phyloP scores from a whole-genome alignment of 2,329 filamentous ascomycete genomes.

The Fulvia fulva region DNA sequence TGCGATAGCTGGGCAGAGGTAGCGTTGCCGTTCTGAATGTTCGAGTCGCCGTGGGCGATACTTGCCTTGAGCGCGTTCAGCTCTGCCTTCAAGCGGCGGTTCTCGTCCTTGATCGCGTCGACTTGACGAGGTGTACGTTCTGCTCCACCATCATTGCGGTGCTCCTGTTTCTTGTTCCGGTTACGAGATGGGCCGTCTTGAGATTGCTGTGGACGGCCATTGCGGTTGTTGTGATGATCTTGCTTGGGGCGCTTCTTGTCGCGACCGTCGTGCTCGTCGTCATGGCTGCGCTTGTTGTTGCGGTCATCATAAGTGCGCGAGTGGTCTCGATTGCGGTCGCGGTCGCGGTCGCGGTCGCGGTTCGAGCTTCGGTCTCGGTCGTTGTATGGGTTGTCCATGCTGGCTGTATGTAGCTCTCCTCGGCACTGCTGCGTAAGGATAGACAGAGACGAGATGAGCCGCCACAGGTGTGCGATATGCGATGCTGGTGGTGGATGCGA shows the following conservation, averaged over 20 bases:
- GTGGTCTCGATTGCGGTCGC: not conserved
- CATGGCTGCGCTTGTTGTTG: not conserved
- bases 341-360: constrained; percentile 3
- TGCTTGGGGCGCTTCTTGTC: not conserved
- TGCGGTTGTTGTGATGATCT: not conserved
- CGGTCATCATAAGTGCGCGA: not conserved
- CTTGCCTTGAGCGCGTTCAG: not conserved
- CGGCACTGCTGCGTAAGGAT: constrained; percentile 23
- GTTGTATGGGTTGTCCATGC: constrained; percentile 18
- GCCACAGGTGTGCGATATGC: not conserved
- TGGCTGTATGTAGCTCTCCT: constrained; percentile 26
- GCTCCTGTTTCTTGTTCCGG: not conserved
- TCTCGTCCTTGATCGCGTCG: not conserved
- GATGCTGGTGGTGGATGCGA: not conserved
- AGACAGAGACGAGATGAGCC: constrained; percentile 34
- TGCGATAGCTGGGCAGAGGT: constrained; percentile 5
- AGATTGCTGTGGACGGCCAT: not conserved
- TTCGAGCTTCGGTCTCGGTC: constrained; percentile 8
- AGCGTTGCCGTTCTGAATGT: not conserved
- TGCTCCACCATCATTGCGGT: not conserved
- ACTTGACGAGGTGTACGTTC: not conserved
- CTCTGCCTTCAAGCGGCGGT: not conserved
- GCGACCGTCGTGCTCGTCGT: not conserved
- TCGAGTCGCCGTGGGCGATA: not conserved
- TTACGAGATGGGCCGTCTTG: not conserved